Percentiles rank a stretch among this genome's conserved stretches.
Conservation (phyloP, 306 rosid species). For the Dalbergia cultrata region DNA sequence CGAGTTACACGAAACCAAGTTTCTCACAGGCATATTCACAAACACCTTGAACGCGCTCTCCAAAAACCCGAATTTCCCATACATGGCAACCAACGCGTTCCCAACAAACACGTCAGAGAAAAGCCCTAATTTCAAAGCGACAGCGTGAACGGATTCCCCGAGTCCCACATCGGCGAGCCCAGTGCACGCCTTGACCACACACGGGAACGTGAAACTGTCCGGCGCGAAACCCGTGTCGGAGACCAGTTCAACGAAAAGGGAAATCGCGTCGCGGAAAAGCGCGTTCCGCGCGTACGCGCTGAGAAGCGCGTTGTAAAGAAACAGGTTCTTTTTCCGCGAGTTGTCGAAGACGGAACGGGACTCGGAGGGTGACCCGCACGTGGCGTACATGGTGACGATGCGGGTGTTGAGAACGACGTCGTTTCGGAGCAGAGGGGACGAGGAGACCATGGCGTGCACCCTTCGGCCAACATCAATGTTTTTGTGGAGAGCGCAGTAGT, state of each 20-base stretch:
- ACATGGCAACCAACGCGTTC: constrained; percentile 72
- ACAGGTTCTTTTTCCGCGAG: constrained; percentile 57
- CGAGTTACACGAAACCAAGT: constrained; percentile 88
- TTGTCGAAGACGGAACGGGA: constrained; percentile 65
- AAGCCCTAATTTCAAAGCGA: constrained; percentile 66
- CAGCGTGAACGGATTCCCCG: constrained; percentile 70
- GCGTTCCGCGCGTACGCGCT: constrained; percentile 69
- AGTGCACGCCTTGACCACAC: constrained; percentile 71
- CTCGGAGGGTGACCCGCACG: constrained; percentile 67
- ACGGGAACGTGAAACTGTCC: constrained; percentile 77
- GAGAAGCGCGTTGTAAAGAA: constrained; percentile 80
- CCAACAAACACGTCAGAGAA: constrained; percentile 72
- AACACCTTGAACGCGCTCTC: constrained; percentile 66
- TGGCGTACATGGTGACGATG: constrained; percentile 74
- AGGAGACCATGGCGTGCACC: constrained; percentile 59
- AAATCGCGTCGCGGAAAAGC: constrained; percentile 60
- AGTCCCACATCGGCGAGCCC: constrained; percentile 57
- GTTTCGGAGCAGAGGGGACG: constrained; percentile 50
- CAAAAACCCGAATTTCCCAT: constrained; percentile 67
- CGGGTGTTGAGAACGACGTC: constrained; percentile 77
- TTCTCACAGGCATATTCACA: constrained; percentile 64
- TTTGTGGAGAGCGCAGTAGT: constrained; percentile 63
- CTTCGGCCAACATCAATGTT: constrained; percentile 65
- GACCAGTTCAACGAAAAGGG: constrained; percentile 57
- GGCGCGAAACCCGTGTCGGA: constrained; percentile 63